Conservation (phyloP, 352 stramenopile genomes). For the Salisapilia sapeloensis region DNA sequence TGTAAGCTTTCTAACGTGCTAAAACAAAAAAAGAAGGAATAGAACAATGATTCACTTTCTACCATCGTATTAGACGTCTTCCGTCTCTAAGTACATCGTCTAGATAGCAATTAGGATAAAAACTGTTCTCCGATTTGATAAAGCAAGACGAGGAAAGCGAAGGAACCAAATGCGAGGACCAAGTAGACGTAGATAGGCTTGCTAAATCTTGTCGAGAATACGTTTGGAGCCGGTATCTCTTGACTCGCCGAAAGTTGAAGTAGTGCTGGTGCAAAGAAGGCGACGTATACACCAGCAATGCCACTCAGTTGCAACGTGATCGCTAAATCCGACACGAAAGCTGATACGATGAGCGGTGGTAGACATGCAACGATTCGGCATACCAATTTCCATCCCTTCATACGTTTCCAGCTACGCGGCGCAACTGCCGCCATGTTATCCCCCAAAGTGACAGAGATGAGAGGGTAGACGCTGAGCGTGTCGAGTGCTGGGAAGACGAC, state of each 20-base stretch:
- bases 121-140: conserved; percentile 42
- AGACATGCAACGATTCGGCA: conserved; percentile 64
- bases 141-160: conserved; percentile 39
- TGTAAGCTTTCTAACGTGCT: too few relatives aligned
- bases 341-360: conserved; percentile 56
- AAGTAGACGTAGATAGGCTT: conserved; percentile 25
- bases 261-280: conserved; percentile 61
- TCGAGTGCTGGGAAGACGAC: conserved; percentile 82
- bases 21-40: too few relatives aligned
- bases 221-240: conserved; percentile 22
- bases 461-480: conserved; percentile 81
- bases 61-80: too few relatives aligned
- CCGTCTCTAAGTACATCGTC: too few relatives aligned
- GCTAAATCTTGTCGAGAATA: conserved; percentile 60
- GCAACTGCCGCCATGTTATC: conserved; percentile 74
- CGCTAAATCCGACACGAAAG: conserved; percentile 72
- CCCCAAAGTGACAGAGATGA: conserved; percentile 85
- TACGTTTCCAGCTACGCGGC: conserved; percentile 15
- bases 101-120: too few relatives aligned
- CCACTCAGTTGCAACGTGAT: conserved; percentile 78
- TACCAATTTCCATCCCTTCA: conserved; percentile 34
- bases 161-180: conserved; percentile 41
- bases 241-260: conserved; percentile 35
- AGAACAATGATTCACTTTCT: too few relatives aligned
- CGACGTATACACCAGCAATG: conserved; percentile 61